Percentiles rank a stretch among this genome's conserved stretches.
phyloP scores from a whole-genome alignment of 768 basidiomycete genomes.

The Suillus subluteus region DNA sequence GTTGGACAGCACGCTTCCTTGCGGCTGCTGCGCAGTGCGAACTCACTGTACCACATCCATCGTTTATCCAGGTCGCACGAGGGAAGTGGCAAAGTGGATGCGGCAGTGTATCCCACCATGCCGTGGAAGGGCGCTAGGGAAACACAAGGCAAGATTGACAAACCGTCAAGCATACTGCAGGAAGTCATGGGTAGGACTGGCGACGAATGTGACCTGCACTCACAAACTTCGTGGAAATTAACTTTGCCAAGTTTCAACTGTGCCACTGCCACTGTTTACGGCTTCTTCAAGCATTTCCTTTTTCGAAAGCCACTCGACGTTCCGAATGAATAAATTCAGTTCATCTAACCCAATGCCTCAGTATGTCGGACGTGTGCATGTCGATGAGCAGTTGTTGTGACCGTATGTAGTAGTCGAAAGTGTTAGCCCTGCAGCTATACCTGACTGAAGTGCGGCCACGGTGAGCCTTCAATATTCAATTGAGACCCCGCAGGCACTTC shows the following conservation, averaged over 20 bases:
- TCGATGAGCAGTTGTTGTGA: not conserved
- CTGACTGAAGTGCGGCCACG: not conserved
- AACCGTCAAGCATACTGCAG: not conserved
- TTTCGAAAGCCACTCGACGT: not conserved
- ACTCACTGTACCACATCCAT: constrained; percentile 80
- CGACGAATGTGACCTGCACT: not conserved
- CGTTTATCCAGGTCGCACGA: constrained; percentile 50
- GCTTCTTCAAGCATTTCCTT: not conserved
- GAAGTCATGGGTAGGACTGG: not conserved
- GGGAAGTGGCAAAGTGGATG: constrained; percentile 56
- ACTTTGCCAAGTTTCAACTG: not conserved
- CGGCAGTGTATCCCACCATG: constrained; percentile 59
- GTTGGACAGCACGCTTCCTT: constrained; percentile 87
- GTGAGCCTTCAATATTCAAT: not conserved
- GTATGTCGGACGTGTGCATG: not conserved
- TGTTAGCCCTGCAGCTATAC: not conserved
- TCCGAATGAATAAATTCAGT: not conserved
- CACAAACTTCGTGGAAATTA: not conserved
- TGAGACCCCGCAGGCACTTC: constrained; percentile 1
- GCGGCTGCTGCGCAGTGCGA: constrained; percentile 60
- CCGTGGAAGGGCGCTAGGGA: constrained; percentile 74
- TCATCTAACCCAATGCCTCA: not conserved
- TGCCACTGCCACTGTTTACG: not conserved
- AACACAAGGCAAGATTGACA: not conserved
- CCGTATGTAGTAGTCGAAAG: not conserved